A percentile compares a stretch with the other conserved stretches of the same genome.
These are phyloP conservation scores for Candida manassasensis DNA, from an alignment of 805 yeast genomes.

Conservation along the genomic window DNA sequence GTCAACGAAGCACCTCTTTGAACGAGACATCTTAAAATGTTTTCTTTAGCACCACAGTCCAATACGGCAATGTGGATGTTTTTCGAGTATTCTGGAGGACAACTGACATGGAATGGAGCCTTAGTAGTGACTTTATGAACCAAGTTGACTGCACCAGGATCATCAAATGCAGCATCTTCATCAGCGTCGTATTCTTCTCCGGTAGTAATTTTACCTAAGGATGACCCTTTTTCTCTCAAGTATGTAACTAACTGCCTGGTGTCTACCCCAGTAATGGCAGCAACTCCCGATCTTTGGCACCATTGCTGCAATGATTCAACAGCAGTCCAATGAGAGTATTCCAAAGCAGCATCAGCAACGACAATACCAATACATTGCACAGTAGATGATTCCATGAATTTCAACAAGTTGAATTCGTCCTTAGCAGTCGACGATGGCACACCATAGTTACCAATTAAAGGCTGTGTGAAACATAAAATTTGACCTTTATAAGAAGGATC, in stretches of 20 bases:
- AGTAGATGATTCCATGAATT: slow-evolving; percentile 86
- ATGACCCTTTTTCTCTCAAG: slow-evolving; percentile 94
- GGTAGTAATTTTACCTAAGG: slow-evolving; percentile 82
- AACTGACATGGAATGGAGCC: slow-evolving; percentile 84
- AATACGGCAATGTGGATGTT: slow-evolving; percentile 81
- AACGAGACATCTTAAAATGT: slow-evolving; percentile 88
- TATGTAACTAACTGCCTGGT: slow-evolving; percentile 91
- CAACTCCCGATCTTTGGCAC: slow-evolving; percentile 96
- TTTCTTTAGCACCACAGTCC: slow-evolving; percentile 98
- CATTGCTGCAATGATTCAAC: slow-evolving; percentile 91
- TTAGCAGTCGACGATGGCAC: slow-evolving; percentile 81
- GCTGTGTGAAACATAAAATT: slow-evolving; percentile 94
- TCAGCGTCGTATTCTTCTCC: slow-evolving; percentile 91
- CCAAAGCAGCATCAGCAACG: slow-evolving; percentile 91
- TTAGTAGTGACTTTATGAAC: slow-evolving; percentile 94
- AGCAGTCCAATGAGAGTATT: slow-evolving; percentile 99
- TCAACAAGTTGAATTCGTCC: slow-evolving; percentile 81
- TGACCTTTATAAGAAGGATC: slow-evolving; percentile 98
- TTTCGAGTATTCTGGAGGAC: slow-evolving; percentile 50
- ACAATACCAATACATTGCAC: slow-evolving; percentile 95
- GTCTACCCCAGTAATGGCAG: slow-evolving; percentile 93
- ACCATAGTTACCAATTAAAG: slow-evolving; percentile 96
- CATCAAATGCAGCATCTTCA: slow-evolving; percentile 84
- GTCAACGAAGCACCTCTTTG: slow-evolving; percentile 94
- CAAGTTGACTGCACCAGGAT: slow-evolving; percentile 84